Evolutionary conservation across 495 filamentous ascomycete genomes (phyloP).

Genomic region (Zalerion maritima): DNA sequence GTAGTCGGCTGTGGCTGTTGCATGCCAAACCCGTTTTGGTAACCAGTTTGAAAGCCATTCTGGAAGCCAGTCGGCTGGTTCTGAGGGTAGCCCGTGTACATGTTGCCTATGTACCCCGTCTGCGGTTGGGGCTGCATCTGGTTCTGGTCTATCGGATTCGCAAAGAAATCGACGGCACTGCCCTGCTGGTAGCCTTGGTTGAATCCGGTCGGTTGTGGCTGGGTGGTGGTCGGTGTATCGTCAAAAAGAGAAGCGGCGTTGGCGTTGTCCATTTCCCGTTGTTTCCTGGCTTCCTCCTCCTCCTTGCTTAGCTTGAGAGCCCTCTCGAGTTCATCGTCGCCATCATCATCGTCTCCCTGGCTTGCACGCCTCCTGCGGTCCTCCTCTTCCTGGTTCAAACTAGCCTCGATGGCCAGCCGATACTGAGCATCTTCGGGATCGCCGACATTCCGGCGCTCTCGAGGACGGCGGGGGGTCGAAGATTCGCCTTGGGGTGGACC

Average conservation of each 20-base stretch:
- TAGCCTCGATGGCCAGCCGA: slow-evolving; percentile 84
- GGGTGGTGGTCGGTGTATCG: slow-evolving; percentile 47
- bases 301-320: slow-evolving; percentile 94
- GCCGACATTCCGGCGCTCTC: slow-evolving; percentile 29
- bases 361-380: slow-evolving; percentile 70
- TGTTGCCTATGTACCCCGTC: slow-evolving; percentile 74
- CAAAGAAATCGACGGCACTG: slow-evolving; percentile 86
- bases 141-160: slow-evolving; percentile 69
- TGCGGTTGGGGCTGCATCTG: slow-evolving; percentile 56
- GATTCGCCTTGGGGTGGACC: slow-evolving; percentile 25
- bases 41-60: slow-evolving; percentile 46
- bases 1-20: slow-evolving; percentile 24
- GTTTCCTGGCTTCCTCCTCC: slow-evolving; percentile 75
- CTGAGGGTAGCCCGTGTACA: slow-evolving; percentile 55
- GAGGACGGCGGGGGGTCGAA: slow-evolving; percentile 27
- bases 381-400: slow-evolving; percentile 90
- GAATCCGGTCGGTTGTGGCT: slow-evolving; percentile 69
- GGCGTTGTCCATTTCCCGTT: slow-evolving; percentile 75
- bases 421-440: slow-evolving; percentile 93
- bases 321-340: slow-evolving; percentile 76
- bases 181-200: slow-evolving; percentile 98
- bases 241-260: slow-evolving; percentile 84
- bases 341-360: slow-evolving; percentile 38
- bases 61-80: slow-evolving; percentile 48
- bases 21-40: slow-evolving; percentile 24